Evolutionary conservation across 345 rosid genomes (phyloP), one percentile per base, ranked within the genome.

Genomic region (Hibiscus mutabilis): DNA sequence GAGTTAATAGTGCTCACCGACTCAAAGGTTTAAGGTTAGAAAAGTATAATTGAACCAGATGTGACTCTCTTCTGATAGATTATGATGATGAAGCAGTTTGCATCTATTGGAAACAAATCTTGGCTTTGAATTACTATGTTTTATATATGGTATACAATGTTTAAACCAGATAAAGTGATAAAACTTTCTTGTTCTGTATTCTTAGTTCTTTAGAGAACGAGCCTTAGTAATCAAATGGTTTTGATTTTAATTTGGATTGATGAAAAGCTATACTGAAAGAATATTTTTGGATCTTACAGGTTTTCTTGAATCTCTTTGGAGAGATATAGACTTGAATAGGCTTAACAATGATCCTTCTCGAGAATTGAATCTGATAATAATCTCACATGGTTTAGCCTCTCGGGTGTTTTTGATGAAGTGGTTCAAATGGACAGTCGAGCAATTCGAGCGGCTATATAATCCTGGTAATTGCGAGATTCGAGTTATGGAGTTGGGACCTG

Each of bases 321-420:
- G 99, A 79, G 99, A 92, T 83, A 87, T 95, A 11, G 98, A 90
- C 66, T 69, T 88, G 86, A 87, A 92, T 74, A 86, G 99, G 82
- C 82, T 90, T 3, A 85, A 85, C 15, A 79, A 66, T 25, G 84
- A 83, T 61, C 84, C 92, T 29, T 68, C 88, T 7, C 73, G 82
- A 5, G 99, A 95, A 69, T 81, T 95, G 22, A 92, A 92, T 82
- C 92, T 92, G 61, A 85, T 90, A 71, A 92, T 95, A 2, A 82
- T 92, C 66, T 79, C 97, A 5, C 98, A 92, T 14, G 98, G 98
- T 15, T 79, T 92, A 72, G 83, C 99, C 2, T 76, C 86, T 0
- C 89, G 97, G 0, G 97, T 95, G 14, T 92, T 95, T 88, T 88
- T 95, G 51, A 91, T 91, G 99, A 95, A 92, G 78, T 95, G 99